Base-by-base conservation (phyloP, 192 early-diverging fungal genomes). In the Entomortierella lignicola region DNA sequence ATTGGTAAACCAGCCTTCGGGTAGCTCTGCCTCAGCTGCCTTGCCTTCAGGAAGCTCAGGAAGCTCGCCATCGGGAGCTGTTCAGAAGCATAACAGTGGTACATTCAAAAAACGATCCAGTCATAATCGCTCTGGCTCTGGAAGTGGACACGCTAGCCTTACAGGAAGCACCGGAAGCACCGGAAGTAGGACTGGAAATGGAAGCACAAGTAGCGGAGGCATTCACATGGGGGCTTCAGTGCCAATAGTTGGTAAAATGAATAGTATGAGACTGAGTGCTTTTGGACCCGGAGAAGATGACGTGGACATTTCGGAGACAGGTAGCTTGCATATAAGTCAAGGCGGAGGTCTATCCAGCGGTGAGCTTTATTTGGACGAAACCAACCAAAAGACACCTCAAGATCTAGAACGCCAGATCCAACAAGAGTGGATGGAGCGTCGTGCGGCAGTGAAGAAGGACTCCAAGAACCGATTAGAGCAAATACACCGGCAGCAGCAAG, bases 381-480 rank as follows among this genome's bases (percentile, higher is more conserved):
- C 17, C 6, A 59, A 63, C 32, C 43, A 25, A 10, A 43, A 44
- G 15, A 23, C 27, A 0, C 57, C 60, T 4, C 52, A 63, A n/a
- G 70, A 72, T 53, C 0, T 63, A 21, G 61, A 72, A 26, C 60
- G 60, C 2, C 47, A 37, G 44, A 32, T 72, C 4, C 70, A 72
- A 34, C 70, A 72, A 51, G 70, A 72, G 47, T 72, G 70, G 70
- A 63, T 72, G 55, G 55, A 63, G 25, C 61, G 70, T n/a, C 70
- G 70, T 12, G 54, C 70, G 29, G 70, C 70, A 21, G 70, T 72
- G 1, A 72, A 72, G 52, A 72, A 72, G 55, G 70, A 63, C 26
- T 63, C 60, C 1, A 63, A 59, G 23, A 72, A 55, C 26, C 60
- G 70, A 4, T 20, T 72, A 30, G 70, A 72, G 25, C 70, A 72